A percentile compares a stretch with the other conserved stretches of the same genome.
Evolutionary conservation across 2,329 filamentous ascomycete species (phyloP).

Genomic region (Aspergillus latus): DNA sequence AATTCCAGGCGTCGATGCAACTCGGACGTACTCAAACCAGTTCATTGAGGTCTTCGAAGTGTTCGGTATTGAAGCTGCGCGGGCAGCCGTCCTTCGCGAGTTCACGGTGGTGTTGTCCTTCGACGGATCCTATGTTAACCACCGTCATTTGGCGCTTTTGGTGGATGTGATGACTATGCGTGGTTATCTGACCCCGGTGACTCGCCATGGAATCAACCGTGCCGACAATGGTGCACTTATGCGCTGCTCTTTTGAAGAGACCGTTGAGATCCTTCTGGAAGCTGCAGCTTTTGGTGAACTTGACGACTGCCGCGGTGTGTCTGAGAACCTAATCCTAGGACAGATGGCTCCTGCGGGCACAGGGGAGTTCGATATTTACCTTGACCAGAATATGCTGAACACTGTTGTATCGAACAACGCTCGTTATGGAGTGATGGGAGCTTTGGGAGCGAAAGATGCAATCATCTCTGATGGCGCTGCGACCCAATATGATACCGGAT

Average conservation of each 20-base stretch:
- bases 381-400: conserved; percentile 94
- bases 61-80: conserved; percentile 93
- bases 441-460: conserved; percentile 72
- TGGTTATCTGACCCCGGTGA: conserved; percentile 91
- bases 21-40: conserved; percentile 88
- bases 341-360: conserved; percentile 97
- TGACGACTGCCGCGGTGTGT: conserved; percentile 96
- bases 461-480: conserved; percentile 75
- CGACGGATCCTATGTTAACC: conserved; percentile 98
- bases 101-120: conserved; percentile 92
- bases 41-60: conserved; percentile 93
- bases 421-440: conserved; percentile 76
- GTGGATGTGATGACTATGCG: conserved; percentile 98
- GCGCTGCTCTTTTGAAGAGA: conserved; percentile 99
- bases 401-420: conserved; percentile 93
- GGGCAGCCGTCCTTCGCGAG: conserved; percentile 82
- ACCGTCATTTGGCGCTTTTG: conserved; percentile 90
- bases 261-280: conserved; percentile 95
- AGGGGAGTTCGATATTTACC: conserved; percentile 87
- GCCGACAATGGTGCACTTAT: conserved; percentile 97
- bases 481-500: conserved; percentile 83
- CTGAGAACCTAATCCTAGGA: conserved; percentile 97
- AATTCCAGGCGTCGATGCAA: conserved; percentile 83
- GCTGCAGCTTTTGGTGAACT: conserved; percentile 92
- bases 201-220: conserved; percentile 96